Evolutionary conservation across 192 early-diverging fungal species (phyloP).

Genomic region (Backusella macrospora): DNA sequence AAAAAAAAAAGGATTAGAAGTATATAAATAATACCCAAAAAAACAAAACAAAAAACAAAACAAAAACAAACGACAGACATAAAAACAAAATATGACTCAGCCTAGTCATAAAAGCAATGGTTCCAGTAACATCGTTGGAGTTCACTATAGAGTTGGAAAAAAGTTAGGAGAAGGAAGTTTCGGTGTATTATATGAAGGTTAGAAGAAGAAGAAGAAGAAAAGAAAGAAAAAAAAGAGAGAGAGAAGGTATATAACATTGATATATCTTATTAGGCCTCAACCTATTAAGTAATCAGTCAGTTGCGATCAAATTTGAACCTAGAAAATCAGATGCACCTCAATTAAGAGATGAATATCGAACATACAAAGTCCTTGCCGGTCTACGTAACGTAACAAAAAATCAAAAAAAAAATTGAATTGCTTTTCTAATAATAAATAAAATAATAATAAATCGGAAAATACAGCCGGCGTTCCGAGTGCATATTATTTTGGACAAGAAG

Average conservation of each 20-base stretch:
- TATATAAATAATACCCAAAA: too few species aligned
- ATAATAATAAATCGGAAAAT: conserved; percentile 1
- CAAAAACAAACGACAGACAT: too few species aligned
- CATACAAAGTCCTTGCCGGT: conserved; percentile 90
- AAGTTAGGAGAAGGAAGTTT: conserved; percentile 98
- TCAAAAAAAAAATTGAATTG: neutral
- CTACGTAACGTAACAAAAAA: conserved; percentile 45
- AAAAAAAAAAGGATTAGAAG: neutral
- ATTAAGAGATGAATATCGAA: conserved; percentile 93
- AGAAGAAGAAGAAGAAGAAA: neutral
- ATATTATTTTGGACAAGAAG: conserved; percentile 97
- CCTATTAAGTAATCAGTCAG: conserved; percentile 86
- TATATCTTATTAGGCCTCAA: conserved; percentile 65
- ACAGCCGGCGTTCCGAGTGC: conserved; percentile 87
- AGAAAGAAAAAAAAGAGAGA: neutral
- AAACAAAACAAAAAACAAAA: neutral
- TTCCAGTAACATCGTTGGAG: conserved; percentile 87
- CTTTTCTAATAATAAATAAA: neutral
- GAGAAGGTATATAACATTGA: neutral
- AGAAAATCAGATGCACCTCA: conserved; percentile 97
- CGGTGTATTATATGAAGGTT: conserved; percentile 98
- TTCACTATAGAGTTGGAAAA: conserved; percentile 94
- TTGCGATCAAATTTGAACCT: conserved; percentile 97
- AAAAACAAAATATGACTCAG: neutral
- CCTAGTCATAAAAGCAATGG: conserved; percentile 12